phyloP scores from a whole-genome alignment of 176 grass and related monocot genomes.

The Ensete glaucum region DNA sequence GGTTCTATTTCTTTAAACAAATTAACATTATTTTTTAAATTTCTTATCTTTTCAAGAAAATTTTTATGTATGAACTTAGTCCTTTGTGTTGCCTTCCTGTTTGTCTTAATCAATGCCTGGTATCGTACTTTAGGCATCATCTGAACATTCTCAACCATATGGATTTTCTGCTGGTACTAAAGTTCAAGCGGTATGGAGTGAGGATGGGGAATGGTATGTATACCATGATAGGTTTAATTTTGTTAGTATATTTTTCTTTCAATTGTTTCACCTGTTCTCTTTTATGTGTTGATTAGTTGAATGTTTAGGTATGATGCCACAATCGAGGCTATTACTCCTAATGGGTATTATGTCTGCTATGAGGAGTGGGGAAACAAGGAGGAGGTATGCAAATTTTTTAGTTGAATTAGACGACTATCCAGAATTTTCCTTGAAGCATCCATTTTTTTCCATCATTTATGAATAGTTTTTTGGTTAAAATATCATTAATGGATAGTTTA shows the following conservation, averaged over 20 bases:
- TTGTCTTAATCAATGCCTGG: slow-evolving; percentile 4
- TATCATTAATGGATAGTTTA: neutral
- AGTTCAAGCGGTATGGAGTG: slow-evolving; percentile 79
- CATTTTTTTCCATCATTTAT: neutral
- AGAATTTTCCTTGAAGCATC: neutral
- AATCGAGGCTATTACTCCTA: slow-evolving; percentile 60
- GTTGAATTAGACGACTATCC: too few relatives aligned
- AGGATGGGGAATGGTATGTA: slow-evolving; percentile 76
- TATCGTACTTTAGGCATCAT: slow-evolving; percentile 27
- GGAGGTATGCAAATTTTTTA: slow-evolving; percentile 37
- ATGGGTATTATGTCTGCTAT: slow-evolving; percentile 75
- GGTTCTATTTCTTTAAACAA: too few relatives aligned
- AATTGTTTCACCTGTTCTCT: slow-evolving; percentile 34
- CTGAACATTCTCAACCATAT: slow-evolving; percentile 31
- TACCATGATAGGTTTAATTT: neutral
- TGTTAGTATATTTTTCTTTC: slow-evolving; percentile 7
- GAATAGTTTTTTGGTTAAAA: neutral
- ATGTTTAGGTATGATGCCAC: slow-evolving; percentile 86
- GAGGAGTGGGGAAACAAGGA: slow-evolving; percentile 83
- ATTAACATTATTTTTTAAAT: too few relatives aligned
- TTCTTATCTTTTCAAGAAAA: too few relatives aligned
- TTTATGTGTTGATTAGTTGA: slow-evolving; percentile 52
- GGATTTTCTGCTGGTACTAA: slow-evolving; percentile 49
- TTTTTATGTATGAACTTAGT: too few relatives aligned
- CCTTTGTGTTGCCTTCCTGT: neutral